Evolutionary conservation across 768 basidiomycete genomes (phyloP), one percentile per base, ranked within the genome.

Genomic region (Mrakia gelida): DNA sequence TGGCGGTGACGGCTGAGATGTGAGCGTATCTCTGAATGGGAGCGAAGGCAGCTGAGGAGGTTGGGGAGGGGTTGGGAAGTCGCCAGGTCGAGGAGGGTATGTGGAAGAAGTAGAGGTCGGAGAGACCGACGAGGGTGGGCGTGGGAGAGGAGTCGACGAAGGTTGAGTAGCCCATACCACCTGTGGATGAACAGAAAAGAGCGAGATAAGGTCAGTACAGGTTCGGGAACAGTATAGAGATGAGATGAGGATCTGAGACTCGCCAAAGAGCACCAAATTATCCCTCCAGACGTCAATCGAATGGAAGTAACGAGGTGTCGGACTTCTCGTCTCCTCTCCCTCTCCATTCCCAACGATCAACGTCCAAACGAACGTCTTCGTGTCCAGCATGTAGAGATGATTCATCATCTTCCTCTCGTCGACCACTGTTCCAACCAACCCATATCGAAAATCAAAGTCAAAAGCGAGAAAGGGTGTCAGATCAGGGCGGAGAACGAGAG

Each of bases 1-100:
- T 91, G 26, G 91, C 88, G 16, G 93, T 91, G 62, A 98, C 88
- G 2, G 93, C 91, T 21, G 94, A 95, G 16, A 98, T 88, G 83
- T 99, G 96, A 16, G 96, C 96, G 83, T 98, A 98, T 80, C 97
- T 91, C 32, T 94, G 90, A 59, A 91, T 90, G 2, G 96, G 96
- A 16, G 89, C 81, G 8, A 90, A 86, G 0, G 87, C 81, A 6
- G 90, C 86, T 0, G 87, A 82, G 54, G 86, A 80, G 2, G 80
- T 75, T 0, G 80, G 71, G 3, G 63, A 77, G 23, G 82, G 18
- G 18, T 52, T 52, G 49, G 49, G 79, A 26, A 81, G 75, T 10
- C 83, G 59, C 83, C 82, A 56, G 81, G 86, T 78, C 72, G 85
- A 84, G 72, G 85, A 81, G 45, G 85, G 84, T 80, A 95, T 87